Percentiles rank a stretch among this genome's conserved stretches.
phyloP scores from a whole-genome alignment of 192 early-diverging fungal genomes.

The Geranomyces michiganensis region DNA sequence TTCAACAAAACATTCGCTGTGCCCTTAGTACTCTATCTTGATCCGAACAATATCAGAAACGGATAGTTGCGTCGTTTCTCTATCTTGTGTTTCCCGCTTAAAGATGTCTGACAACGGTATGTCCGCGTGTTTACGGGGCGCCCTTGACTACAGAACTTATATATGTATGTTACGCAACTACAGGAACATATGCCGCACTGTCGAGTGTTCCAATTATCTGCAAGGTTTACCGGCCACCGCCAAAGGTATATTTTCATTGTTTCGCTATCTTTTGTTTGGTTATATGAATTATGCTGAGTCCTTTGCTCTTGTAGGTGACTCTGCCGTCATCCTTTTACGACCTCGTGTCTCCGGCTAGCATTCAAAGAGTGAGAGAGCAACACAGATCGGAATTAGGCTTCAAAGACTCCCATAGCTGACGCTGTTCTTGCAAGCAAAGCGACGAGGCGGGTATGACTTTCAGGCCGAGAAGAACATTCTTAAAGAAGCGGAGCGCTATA shows the following conservation, averaged over 20 bases:
- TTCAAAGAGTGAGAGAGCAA: background rate
- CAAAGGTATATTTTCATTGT: background rate
- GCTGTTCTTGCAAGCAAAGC: slow-evolving; percentile 1
- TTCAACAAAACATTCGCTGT: too few species aligned
- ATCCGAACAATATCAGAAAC: too few species aligned
- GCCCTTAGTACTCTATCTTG: too few species aligned
- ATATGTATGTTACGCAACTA: too few species aligned
- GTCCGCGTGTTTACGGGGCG: too few species aligned
- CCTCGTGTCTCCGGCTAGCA: background rate
- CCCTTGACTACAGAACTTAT: too few species aligned
- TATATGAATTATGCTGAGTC: background rate
- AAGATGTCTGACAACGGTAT: too few species aligned
- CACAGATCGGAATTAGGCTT: background rate
- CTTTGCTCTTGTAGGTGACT: background rate
- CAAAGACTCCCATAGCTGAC: background rate
- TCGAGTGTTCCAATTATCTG: background rate
- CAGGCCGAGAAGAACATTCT: slow-evolving; percentile 55
- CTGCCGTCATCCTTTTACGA: background rate
- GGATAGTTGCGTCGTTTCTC: too few species aligned
- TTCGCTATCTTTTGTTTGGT: background rate
- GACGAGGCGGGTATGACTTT: slow-evolving; percentile 51
- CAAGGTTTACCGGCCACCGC: slow-evolving; percentile 10
- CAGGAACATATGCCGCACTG: slow-evolving; percentile 1
- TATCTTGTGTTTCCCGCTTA: too few species aligned
- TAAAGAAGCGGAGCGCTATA: slow-evolving; percentile 44